These are phyloP conservation scores for Calonectria pauciramosa DNA, from an alignment of 2,329 filamentous ascomycete genomes.

Conservation along the genomic window DNA sequence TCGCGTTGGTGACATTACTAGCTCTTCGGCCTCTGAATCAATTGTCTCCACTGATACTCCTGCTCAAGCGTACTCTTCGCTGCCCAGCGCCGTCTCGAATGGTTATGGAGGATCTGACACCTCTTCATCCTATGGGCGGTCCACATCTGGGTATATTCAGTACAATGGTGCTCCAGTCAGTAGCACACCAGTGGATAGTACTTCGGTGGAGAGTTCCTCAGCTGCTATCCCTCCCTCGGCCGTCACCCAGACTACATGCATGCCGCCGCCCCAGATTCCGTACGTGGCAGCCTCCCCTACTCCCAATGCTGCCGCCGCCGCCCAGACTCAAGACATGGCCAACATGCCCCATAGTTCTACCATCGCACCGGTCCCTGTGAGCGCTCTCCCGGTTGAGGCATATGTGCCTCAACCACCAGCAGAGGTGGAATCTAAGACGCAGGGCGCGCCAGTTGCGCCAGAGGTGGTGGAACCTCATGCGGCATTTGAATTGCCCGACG, in stretches of 20 bases:
- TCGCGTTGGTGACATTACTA: conserved; percentile 1
- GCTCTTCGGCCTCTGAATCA: background rate
- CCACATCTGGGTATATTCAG: background rate
- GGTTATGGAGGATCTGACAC: background rate
- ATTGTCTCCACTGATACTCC: background rate
- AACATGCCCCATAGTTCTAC: conserved; percentile 9
- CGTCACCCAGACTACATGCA: background rate
- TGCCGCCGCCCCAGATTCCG: background rate
- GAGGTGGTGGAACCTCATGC: background rate
- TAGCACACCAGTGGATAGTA: background rate
- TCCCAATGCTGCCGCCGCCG: background rate
- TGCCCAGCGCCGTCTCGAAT: conserved; percentile 14
- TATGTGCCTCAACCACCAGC: conserved; percentile 18
- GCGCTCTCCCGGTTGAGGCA: conserved; percentile 4
- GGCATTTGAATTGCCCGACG: conserved; percentile 15
- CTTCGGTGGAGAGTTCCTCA: background rate
- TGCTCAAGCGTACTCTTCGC: conserved; percentile 8
- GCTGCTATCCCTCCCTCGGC: conserved; percentile 23
- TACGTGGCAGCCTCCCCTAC: background rate
- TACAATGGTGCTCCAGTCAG: background rate
- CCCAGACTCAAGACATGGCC: background rate
- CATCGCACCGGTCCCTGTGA: background rate
- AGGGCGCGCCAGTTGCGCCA: background rate
- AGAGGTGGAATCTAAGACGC: conserved; percentile 34
- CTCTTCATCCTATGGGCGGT: background rate